Evolutionary conservation across 192 early-diverging fungal species (phyloP).

Genomic region (Coemansia sp.): DNA sequence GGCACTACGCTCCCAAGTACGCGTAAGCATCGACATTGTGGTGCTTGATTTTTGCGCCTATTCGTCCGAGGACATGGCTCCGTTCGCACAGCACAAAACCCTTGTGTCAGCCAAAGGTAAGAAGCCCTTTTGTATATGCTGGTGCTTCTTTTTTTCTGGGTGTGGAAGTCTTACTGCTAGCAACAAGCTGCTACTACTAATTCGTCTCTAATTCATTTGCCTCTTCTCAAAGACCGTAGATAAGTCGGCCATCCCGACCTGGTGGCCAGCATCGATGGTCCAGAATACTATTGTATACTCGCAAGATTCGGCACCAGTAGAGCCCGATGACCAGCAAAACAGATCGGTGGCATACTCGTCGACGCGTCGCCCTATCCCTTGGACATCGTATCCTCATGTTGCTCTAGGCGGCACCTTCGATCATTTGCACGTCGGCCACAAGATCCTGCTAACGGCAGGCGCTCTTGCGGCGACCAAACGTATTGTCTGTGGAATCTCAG

Average conservation of each 20-base stretch:
- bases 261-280: constrained; percentile 44
- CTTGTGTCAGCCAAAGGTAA: constrained; percentile 22
- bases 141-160: not conserved
- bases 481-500: constrained; percentile 74
- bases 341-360: not conserved
- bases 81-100: constrained; percentile 17
- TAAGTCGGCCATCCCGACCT: constrained; percentile 20
- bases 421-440: constrained; percentile 93
- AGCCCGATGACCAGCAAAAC: not conserved
- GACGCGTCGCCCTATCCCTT: constrained; percentile 20
- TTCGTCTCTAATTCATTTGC: not conserved
- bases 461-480: constrained; percentile 65
- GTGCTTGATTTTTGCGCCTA: constrained; percentile 48
- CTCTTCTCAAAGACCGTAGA: constrained; percentile 9
- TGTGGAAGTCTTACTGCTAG: not conserved
- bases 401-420: constrained; percentile 95
- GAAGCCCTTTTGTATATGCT: not conserved
- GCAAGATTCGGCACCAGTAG: not conserved
- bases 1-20: constrained; percentile 12
- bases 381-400: constrained; percentile 40
- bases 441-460: constrained; percentile 84
- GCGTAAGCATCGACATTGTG: constrained; percentile 23
- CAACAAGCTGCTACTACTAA: not conserved
- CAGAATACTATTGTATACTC: not conserved
- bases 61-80: constrained; percentile 37